These are phyloP conservation scores for Juglanconis sp. DNA, from an alignment of 2,329 filamentous ascomycete genomes.

Conservation along the genomic window DNA sequence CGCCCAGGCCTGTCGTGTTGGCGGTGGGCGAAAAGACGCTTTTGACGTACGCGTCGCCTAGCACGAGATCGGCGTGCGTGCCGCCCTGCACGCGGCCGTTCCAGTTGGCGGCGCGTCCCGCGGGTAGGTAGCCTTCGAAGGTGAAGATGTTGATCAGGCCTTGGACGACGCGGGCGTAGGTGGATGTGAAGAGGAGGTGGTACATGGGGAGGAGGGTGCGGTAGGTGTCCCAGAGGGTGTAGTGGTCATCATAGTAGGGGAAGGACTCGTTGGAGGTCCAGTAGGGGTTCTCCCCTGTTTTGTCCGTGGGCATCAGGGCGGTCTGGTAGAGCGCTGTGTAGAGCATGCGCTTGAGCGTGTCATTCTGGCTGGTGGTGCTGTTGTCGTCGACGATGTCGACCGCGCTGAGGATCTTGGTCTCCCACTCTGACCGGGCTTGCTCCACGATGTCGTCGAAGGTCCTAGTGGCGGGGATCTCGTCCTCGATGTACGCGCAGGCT, in stretches of 20 bases:
- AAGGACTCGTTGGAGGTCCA: constrained; percentile 39
- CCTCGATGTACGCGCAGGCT: constrained; percentile 4
- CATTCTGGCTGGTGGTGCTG: constrained; percentile 1
- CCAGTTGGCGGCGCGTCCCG: constrained; percentile 48
- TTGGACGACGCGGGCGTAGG: constrained; percentile 49
- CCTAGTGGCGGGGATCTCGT: constrained; percentile 1
- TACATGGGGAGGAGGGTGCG: constrained; percentile 31
- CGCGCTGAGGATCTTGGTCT: constrained; percentile 7
- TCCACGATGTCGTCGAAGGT: constrained; percentile 7
- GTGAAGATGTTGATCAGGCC: constrained; percentile 52
- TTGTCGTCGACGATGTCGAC: constrained; percentile 4
- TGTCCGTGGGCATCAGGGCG: constrained; percentile 52
- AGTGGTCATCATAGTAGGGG: constrained; percentile 34
- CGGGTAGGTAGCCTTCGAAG: constrained; percentile 46
- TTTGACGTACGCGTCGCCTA: constrained; percentile 56
- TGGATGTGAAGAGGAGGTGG: constrained; percentile 45
- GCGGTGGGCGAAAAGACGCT: constrained; percentile 4
- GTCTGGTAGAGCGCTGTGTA: constrained; percentile 54
- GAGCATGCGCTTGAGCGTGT: constrained; percentile 29
- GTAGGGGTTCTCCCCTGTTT: constrained; percentile 50
- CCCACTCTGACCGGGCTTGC: constrained; percentile 6
- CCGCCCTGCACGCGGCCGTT: constrained; percentile 53
- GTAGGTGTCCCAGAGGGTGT: constrained; percentile 30
- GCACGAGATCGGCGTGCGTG: constrained; percentile 52
- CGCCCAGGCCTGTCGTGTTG: constrained; percentile 25